Conservation (phyloP, 2,329 filamentous ascomycete species). For the Elsinoe batatas region DNA sequence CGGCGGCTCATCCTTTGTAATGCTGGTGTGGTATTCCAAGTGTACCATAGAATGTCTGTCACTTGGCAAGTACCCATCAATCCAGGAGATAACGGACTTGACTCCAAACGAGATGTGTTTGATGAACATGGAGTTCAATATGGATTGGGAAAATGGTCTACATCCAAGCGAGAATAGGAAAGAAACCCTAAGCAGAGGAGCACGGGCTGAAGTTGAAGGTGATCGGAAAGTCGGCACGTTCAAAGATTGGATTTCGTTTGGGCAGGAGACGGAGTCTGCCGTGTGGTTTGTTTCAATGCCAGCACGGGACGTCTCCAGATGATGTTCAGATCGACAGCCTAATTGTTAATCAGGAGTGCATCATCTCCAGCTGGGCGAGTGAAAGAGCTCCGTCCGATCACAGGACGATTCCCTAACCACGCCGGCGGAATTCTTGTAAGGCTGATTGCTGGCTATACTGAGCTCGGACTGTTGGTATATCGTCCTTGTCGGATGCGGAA, state of each 20-base stretch:
- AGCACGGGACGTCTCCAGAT: background rate
- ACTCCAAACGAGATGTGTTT: background rate
- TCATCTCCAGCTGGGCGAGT: background rate
- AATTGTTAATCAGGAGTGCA: background rate
- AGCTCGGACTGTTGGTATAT: constrained; percentile 4
- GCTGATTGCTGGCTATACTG: constrained; percentile 6
- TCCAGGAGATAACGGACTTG: background rate
- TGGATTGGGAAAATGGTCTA: background rate
- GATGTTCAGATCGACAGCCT: constrained; percentile 4
- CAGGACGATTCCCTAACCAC: background rate
- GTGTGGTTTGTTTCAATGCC: background rate
- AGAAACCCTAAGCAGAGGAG: background rate
- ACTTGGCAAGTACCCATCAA: background rate
- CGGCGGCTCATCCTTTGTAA: background rate
- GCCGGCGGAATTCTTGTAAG: constrained; percentile 4
- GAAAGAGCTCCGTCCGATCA: background rate
- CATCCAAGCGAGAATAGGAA: background rate
- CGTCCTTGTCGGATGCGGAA: background rate
- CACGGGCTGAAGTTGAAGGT: background rate
- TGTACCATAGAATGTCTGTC: background rate
- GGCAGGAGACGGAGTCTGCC: background rate
- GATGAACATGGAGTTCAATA: background rate
- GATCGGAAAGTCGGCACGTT: background rate
- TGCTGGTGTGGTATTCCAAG: background rate
- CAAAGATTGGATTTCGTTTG: background rate